phyloP scores from a whole-genome alignment of 495 filamentous ascomycete genomes.

The Penicillium dipodomyicola region DNA sequence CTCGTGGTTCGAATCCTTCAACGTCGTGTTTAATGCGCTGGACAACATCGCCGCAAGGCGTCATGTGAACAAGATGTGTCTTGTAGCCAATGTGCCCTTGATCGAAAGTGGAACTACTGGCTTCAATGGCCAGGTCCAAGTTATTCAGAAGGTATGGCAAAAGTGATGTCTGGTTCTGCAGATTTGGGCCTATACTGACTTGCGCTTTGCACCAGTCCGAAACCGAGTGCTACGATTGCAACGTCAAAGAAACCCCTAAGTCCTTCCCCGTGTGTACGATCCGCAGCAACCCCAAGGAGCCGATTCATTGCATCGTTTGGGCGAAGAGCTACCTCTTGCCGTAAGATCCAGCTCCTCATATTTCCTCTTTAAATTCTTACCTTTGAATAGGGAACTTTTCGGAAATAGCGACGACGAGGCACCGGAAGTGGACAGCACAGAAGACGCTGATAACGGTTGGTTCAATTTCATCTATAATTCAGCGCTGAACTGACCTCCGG shows the following conservation, averaged over 20 bases:
- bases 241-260: constrained; percentile 82
- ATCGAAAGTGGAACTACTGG: constrained; percentile 97
- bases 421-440: constrained; percentile 67
- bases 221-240: constrained; percentile 97
- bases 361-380: not conserved
- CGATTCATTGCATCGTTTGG: constrained; percentile 99
- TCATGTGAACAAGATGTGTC: constrained; percentile 97
- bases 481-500: constrained; percentile 21
- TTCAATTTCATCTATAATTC: constrained; percentile 2
- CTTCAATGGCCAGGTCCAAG: constrained; percentile 96
- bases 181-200: constrained; percentile 15
- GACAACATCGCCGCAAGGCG: constrained; percentile 93
- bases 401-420: constrained; percentile 82
- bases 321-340: constrained; percentile 93
- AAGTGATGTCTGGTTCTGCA: not conserved
- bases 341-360: constrained; percentile 32
- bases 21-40: constrained; percentile 91
- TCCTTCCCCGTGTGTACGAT: constrained; percentile 95
- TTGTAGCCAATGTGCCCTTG: constrained; percentile 84
- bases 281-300: constrained; percentile 87
- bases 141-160: constrained; percentile 72
- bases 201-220: constrained; percentile 51
- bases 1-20: constrained; percentile 82
- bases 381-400: constrained; percentile 68
- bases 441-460: constrained; percentile 76